Conservation (phyloP, 2,329 filamentous ascomycete genomes). For the Phialocephala sp. region DNA sequence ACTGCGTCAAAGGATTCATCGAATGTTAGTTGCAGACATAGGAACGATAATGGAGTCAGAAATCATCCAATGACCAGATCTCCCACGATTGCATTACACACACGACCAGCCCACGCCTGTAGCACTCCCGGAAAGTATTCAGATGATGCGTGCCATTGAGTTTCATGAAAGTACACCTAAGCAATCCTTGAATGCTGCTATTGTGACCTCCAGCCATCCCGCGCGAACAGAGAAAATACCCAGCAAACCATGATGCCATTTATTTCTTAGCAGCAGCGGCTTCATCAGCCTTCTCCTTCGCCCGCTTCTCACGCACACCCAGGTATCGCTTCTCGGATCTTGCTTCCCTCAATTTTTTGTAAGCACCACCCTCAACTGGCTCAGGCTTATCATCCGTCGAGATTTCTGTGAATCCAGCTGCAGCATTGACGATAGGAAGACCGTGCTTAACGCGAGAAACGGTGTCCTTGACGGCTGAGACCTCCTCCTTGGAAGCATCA, state of each 20-base stretch:
- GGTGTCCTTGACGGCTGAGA: constrained; percentile 68
- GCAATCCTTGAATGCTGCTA: constrained; percentile 41
- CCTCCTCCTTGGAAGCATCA: constrained; percentile 83
- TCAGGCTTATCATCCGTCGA: constrained; percentile 81
- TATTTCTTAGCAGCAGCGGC: constrained; percentile 82
- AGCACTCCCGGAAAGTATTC: neutral
- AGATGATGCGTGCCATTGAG: constrained; percentile 40
- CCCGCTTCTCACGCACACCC: constrained; percentile 92
- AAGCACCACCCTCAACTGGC: constrained; percentile 81
- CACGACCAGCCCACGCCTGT: constrained; percentile 4
- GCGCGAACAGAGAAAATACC: constrained; percentile 38
- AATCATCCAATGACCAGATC: neutral
- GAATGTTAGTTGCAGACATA: neutral
- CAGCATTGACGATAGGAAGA: constrained; percentile 76
- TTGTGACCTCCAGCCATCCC: constrained; percentile 40
- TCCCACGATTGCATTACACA: constrained; percentile 3
- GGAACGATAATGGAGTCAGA: constrained; percentile 4
- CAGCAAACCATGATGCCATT: constrained; percentile 32
- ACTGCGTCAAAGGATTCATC: neutral
- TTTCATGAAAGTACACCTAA: constrained; percentile 46
- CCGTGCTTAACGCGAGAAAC: constrained; percentile 59
- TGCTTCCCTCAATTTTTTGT: constrained; percentile 81
- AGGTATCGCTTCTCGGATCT: constrained; percentile 82
- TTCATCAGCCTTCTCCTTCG: constrained; percentile 84
- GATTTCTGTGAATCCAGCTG: constrained; percentile 73